Evolutionary conservation across 441 rosid genomes (phyloP), one percentile per base, ranked within the genome.

Genomic region (Pelargonium cotyledonis): DNA sequence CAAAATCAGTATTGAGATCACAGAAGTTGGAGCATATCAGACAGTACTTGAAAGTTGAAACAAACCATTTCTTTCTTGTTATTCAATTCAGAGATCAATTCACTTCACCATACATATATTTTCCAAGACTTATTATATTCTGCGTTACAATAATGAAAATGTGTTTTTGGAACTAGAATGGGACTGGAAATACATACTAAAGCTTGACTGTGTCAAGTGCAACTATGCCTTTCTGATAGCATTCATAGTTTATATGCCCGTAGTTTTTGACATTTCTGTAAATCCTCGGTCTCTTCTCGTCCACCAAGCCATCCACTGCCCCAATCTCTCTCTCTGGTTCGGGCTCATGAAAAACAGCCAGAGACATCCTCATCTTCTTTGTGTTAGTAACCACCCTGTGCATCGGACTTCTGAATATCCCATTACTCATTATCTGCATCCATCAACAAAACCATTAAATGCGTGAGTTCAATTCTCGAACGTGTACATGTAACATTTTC

Each of bases 211-310:
- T 76, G 49, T 86, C 87, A 1, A 80, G 80, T 0, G 84, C 84
- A 68, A 82, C 77, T 67, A 80, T 71, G 8, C 89, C 85, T 0
- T 78, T 77, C 74, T 84, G 92, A 76, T 73, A 82, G 55, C 80
- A 79, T 5, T 80, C 77, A 1, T 73, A 82, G 76, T 81, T 84
- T 66, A 82, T 77, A 11, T 65, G 65, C 23, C 76, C 82, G 41
- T 82, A 87, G 46, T 81, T 80, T 23, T 78, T 81, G 65, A 82
- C 76, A 19, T 78, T 73, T 70, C 77, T 81, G 43, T 84, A 82
- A 29, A 80, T 7, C 67, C 68, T 65, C 0, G 80, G 74, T n/a
- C 70, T 79, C 57, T 68, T 60, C 35, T 71, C 73, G 14, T 65
- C 60, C 2, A 71, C 66, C 73, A 74, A 41, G 5, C 60, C 26